Evolutionary conservation across 352 stramenopile species (phyloP), one percentile per base, ranked within the genome.

Genomic region (Globisporangium spinosum): DNA sequence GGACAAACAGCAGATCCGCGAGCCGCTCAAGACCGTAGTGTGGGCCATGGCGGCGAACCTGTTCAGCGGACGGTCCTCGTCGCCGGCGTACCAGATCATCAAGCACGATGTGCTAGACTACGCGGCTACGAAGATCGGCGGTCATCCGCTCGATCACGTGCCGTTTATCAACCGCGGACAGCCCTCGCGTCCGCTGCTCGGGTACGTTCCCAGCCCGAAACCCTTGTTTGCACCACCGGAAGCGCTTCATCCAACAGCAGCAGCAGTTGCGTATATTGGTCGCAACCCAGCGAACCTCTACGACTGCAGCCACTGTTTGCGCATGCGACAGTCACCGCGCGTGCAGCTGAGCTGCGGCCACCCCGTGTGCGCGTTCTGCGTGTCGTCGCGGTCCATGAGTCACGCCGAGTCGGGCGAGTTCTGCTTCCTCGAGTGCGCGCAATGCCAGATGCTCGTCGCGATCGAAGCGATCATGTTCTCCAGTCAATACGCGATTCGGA

Each of bases 91-190:
- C 58, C 71, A 76, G 25, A 59, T 72, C 20, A 70, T 67, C 2
- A 75, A 77, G 27, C 77, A 73, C 7, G 70, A 83, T 29, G 72
- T 77, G 51, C 71, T 90, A 13, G 76, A 77, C 34, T 90, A 90
- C 54, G 76, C 82, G 22, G 72, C 77, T 1, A 80, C 88, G 58
- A 94, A 94, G 69, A 94, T 94, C 62, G 83, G 83, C 15, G 85
- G 85, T 51, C 85, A 94, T 60, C 71, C 80, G 13, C 70, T 91
- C 59, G 87, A 95, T 67, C 86, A 94, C 72, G 77, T 94, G 60
- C 83, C 78, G 34, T 91, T 90, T 58, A 70, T 83, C 23, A 75
- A 87, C 72, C 79, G 81, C 17, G 83, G 86, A 0, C 59, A 80
- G 51, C 84, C 84, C 7, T 92, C 84, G 22, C 77, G 80, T 27